phyloP scores from a whole-genome alignment of 140 eudicot genomes.

The Anethum foeniculum region DNA sequence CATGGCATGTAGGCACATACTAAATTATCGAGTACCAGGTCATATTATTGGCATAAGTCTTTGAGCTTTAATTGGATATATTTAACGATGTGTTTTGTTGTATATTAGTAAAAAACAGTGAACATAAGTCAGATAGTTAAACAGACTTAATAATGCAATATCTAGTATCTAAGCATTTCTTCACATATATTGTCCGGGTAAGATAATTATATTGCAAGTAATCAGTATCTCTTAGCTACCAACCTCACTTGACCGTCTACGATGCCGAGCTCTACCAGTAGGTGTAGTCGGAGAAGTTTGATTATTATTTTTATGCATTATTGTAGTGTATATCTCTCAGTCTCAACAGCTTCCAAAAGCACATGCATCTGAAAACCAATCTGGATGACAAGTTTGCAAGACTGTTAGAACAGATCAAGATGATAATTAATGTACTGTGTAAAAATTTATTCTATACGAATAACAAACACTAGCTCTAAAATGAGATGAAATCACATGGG shows the following conservation, averaged over 20 bases:
- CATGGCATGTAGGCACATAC: neutral
- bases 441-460: neutral
- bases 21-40: neutral
- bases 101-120: neutral
- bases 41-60: neutral
- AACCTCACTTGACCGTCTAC: slow-evolving; percentile 55
- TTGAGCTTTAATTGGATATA: neutral
- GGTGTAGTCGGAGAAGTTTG: slow-evolving; percentile 43
- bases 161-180: too few species aligned
- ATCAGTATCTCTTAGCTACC: slow-evolving; percentile 8
- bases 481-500: neutral
- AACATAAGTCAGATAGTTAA: neutral
- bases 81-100: neutral
- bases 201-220: neutral
- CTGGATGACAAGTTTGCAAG: slow-evolving; percentile 16
- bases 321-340: slow-evolving; percentile 17
- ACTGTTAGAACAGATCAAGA: neutral
- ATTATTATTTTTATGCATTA: slow-evolving; percentile 34
- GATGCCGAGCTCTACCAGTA: slow-evolving; percentile 37
- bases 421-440: neutral
- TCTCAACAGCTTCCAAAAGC: slow-evolving; percentile 13
- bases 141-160: neutral
- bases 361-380: slow-evolving; percentile 13
- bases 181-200: neutral
- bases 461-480: neutral